Conservation (phyloP, 2,329 filamentous ascomycete species). For the Monosporascus sp. region DNA sequence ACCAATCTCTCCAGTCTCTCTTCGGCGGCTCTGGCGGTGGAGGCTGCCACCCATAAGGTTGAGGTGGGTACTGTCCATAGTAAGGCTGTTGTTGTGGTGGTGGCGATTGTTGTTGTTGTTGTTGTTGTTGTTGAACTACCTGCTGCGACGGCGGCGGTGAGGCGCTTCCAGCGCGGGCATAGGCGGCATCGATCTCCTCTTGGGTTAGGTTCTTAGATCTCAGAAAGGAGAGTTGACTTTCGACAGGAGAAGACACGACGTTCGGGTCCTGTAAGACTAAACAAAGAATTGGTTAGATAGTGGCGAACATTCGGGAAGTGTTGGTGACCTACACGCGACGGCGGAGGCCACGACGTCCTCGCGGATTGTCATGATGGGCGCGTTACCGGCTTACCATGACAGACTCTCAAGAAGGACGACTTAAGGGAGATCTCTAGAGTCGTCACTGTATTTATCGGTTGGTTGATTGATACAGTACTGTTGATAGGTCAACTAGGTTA, state of each 20-base stretch:
- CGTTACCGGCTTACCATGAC: slow-evolving; percentile 1
- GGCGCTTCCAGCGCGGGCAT: slow-evolving; percentile 61
- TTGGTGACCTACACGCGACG: slow-evolving; percentile 23
- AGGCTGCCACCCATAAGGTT: slow-evolving; percentile 52
- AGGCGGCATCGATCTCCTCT: slow-evolving; percentile 84
- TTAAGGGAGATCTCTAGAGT: too few species aligned
- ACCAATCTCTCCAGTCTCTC: slow-evolving; percentile 97
- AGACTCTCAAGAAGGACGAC: background rate
- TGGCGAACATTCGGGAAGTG: background rate
- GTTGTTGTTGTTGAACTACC: slow-evolving; percentile 31
- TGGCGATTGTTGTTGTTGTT: slow-evolving; percentile 38
- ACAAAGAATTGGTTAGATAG: slow-evolving; percentile 4
- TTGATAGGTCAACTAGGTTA: too few species aligned
- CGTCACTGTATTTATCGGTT: too few species aligned
- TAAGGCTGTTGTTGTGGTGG: slow-evolving; percentile 30
- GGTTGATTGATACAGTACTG: too few species aligned
- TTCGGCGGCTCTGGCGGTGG: slow-evolving; percentile 58
- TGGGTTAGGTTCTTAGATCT: slow-evolving; percentile 96
- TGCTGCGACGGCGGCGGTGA: slow-evolving; percentile 36
- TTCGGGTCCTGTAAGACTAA: slow-evolving; percentile 90
- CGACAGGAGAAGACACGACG: slow-evolving; percentile 81
- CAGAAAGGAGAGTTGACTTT: slow-evolving; percentile 88
- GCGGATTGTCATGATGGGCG: slow-evolving; percentile 68
- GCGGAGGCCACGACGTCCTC: slow-evolving; percentile 58
- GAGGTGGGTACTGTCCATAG: slow-evolving; percentile 43